These are phyloP conservation scores for Fusarium sororula DNA, from an alignment of 2,329 filamentous ascomycete species.

Conservation along the genomic window DNA sequence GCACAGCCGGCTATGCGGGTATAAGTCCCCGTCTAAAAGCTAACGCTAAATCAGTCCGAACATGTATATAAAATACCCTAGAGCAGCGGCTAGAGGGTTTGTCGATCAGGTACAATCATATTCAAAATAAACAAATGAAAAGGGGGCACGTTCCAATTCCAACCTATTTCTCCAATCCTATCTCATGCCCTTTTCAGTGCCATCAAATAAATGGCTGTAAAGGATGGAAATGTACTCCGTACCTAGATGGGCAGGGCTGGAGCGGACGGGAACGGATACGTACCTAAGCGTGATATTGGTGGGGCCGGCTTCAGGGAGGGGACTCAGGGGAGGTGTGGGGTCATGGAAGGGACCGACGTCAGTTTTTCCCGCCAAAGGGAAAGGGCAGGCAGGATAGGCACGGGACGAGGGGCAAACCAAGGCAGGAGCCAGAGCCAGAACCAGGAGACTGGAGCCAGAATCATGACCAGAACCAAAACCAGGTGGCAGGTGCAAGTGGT, in stretches of 20 bases:
- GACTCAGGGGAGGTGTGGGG: slow-evolving; percentile 8
- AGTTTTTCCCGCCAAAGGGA: slow-evolving; percentile 2
- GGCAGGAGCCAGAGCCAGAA: neutral
- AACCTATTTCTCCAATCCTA: neutral
- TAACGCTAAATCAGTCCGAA: neutral
- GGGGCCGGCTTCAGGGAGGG: neutral
- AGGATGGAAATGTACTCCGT: neutral
- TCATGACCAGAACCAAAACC: neutral
- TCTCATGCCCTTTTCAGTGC: neutral
- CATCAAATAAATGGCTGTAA: neutral
- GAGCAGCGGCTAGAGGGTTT: neutral
- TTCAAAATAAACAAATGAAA: neutral
- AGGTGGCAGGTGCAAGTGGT: slow-evolving; percentile 23
- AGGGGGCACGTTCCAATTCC: neutral
- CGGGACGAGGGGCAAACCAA: slow-evolving; percentile 15
- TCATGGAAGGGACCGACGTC: slow-evolving; percentile 32
- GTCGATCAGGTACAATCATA: neutral
- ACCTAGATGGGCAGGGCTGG: neutral
- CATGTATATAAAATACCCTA: neutral
- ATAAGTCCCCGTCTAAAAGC: neutral
- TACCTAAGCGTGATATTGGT: slow-evolving; percentile 12
- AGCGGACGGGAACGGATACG: slow-evolving; percentile 2
- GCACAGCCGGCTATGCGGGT: too few species aligned
- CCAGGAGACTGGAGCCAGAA: neutral
- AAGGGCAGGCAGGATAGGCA: neutral